Percentiles rank a stretch among this genome's conserved stretches.
phyloP scores from a whole-genome alignment of 805 yeast species.

The Pichia manshurica region DNA sequence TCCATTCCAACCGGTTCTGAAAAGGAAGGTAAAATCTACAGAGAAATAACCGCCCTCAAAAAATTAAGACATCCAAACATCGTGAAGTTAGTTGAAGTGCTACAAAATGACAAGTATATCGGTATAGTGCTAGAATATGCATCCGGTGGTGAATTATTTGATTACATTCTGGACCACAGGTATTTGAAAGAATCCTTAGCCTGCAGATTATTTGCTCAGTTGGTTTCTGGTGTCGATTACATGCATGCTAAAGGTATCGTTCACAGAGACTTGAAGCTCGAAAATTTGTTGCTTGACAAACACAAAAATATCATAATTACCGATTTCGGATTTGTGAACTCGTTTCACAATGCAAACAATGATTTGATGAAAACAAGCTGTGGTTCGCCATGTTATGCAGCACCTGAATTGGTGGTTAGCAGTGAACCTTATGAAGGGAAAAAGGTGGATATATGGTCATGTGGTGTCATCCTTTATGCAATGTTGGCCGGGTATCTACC shows the following conservation, averaged over 20 bases:
- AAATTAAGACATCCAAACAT: constrained; percentile 89
- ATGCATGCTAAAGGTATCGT: constrained; percentile 76
- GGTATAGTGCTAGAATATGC: constrained; percentile 97
- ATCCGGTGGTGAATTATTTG: constrained; percentile 94
- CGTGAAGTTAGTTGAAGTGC: constrained; percentile 83
- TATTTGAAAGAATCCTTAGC: constrained; percentile 84
- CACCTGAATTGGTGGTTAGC: constrained; percentile 91
- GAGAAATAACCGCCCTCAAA: constrained; percentile 89
- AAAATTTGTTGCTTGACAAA: constrained; percentile 71
- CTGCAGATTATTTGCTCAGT: constrained; percentile 82
- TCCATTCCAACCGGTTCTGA: constrained; percentile 82
- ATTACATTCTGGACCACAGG: constrained; percentile 81
- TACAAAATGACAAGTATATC: constrained; percentile 89
- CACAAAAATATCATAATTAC: constrained; percentile 82
- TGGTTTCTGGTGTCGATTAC: constrained; percentile 90
- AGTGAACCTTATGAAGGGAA: constrained; percentile 84
- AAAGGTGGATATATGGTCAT: constrained; percentile 95
- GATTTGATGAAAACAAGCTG: constrained; percentile 92
- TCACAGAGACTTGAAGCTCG: constrained; percentile 72
- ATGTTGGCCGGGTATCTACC: constrained; percentile 97
- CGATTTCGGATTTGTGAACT: constrained; percentile 94
- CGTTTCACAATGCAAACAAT: constrained; percentile 48
- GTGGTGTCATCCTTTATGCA: constrained; percentile 92
- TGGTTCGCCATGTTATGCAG: constrained; percentile 98
- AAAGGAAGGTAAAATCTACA: constrained; percentile 79